phyloP scores from a whole-genome alignment of 805 yeast species.

The Candida ponderosae region DNA sequence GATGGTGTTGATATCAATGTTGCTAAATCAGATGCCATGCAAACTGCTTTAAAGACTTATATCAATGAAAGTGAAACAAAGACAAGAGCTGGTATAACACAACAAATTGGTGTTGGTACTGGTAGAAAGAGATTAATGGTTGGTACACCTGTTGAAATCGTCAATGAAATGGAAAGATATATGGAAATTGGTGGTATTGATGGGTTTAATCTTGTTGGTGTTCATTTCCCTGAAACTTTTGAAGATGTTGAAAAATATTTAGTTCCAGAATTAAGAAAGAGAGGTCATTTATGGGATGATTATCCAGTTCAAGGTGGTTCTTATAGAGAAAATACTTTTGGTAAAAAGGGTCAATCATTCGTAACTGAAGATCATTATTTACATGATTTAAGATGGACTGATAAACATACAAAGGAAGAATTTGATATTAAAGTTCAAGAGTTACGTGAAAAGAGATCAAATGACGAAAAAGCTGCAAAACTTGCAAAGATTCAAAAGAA shows the following conservation, averaged over 20 bases:
- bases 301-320: constrained; percentile 26
- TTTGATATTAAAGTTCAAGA: too few species aligned
- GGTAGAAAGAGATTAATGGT: constrained; percentile 21
- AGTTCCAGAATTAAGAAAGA: constrained; percentile 28
- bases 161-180: constrained; percentile 33
- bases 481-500: too few species aligned
- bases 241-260: constrained; percentile 30
- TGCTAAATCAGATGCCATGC: constrained; percentile 22
- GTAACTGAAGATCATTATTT: constrained; percentile 14
- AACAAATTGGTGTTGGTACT: constrained; percentile 18
- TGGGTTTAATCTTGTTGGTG: constrained; percentile 34
- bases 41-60: constrained; percentile 23
- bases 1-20: constrained; percentile 22
- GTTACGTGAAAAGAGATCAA: too few species aligned
- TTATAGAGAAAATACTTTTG: constrained; percentile 28
- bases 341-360: constrained; percentile 12
- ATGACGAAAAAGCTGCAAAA: too few species aligned
- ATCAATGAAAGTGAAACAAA: constrained; percentile 14
- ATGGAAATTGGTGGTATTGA: constrained; percentile 31
- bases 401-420: constrained; percentile 18
- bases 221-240: constrained; percentile 28
- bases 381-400: constrained; percentile 13
- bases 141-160: constrained; percentile 30
- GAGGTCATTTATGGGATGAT: constrained; percentile 29
- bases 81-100: constrained; percentile 14